phyloP scores from a whole-genome alignment of 306 rosid species.

The Quercus mongolica region DNA sequence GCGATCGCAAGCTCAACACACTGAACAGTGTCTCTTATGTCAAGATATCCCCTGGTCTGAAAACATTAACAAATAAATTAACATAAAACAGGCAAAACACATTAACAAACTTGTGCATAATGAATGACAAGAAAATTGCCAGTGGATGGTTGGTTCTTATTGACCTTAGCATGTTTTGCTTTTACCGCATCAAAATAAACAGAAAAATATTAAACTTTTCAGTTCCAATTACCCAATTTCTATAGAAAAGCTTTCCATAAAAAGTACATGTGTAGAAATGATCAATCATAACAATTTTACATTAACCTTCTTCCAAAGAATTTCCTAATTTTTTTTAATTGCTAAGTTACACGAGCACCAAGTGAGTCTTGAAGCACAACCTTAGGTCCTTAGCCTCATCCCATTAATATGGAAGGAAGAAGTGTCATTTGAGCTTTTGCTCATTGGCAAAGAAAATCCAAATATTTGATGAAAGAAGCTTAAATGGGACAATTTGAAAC shows the following conservation, averaged over 20 bases:
- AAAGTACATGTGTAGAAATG: background rate
- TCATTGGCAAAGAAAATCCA: background rate
- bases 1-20: constrained; percentile 94
- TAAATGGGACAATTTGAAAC: background rate
- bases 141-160: background rate
- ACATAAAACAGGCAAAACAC: background rate
- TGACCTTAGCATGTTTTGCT: background rate
- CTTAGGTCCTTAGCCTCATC: no score
- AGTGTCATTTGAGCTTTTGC: no score
- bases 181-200: background rate
- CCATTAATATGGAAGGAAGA: no score
- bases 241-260: background rate
- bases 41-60: constrained; percentile 95
- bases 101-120: background rate
- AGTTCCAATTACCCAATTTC: background rate
- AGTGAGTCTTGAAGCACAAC: no score
- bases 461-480: background rate
- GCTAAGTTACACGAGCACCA: no score
- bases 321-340: background rate
- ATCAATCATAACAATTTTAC: background rate
- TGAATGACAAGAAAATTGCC: background rate
- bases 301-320: background rate
- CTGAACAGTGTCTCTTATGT: constrained; percentile 95
- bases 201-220: background rate
- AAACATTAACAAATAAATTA: constrained; percentile 12